A percentile compares a stretch with the other conserved stretches of the same genome.
phyloP scores from a whole-genome alignment of 106 monocot genomes.

The Hemerocallis citrina region DNA sequence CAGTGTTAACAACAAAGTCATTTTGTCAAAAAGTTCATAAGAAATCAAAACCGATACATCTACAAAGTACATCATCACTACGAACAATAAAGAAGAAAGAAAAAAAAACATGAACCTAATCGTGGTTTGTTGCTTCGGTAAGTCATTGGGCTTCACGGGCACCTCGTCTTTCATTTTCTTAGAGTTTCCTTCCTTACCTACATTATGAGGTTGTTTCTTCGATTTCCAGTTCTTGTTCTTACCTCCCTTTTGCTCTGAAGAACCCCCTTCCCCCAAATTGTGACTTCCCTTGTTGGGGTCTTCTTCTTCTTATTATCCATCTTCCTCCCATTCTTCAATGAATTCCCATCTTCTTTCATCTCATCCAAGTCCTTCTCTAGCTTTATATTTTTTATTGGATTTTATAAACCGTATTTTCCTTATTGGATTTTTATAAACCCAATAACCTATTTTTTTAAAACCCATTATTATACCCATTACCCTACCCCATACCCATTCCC shows the following conservation, averaged over 20 bases:
- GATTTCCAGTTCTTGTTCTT: slow-evolving; percentile 10
- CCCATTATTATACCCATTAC: no score
- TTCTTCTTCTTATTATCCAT: slow-evolving; percentile 19
- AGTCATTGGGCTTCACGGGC: not conserved
- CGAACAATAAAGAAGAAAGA: no score
- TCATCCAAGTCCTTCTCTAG: not conserved
- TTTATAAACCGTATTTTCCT: no score
- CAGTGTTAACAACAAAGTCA: not conserved
- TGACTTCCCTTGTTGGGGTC: slow-evolving; percentile 10
- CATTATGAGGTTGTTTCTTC: not conserved
- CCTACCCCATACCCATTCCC: no score
- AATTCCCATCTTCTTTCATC: slow-evolving; percentile 12
- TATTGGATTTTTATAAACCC: no score
- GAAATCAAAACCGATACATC: not conserved
- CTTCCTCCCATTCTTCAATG: slow-evolving; percentile 12
- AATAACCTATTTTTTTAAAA: no score
- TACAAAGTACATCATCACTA: not conserved
- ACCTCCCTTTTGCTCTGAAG: slow-evolving; percentile 9
- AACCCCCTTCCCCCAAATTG: not conserved
- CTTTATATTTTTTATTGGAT: no score
- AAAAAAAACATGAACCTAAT: slow-evolving; percentile 21
- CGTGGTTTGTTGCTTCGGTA: slow-evolving; percentile 11
- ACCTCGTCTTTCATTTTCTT: slow-evolving; percentile 5
- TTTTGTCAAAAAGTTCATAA: no score
- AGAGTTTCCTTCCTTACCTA: not conserved